Evolutionary conservation across 176 grass and related monocot species (phyloP), one percentile per base, ranked within the genome.

Genomic region (Calamus simplicifolius): DNA sequence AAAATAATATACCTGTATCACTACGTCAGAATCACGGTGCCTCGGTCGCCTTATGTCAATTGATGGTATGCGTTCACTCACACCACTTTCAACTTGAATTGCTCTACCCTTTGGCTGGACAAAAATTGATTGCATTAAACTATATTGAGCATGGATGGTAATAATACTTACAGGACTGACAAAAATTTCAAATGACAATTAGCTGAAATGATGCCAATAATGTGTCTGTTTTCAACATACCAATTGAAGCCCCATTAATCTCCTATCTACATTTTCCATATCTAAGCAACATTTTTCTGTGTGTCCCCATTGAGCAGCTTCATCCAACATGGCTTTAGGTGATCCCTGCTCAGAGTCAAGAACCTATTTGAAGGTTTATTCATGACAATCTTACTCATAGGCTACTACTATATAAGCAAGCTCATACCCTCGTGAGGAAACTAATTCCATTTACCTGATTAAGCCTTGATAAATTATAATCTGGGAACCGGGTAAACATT

Each of bases 21-120:
- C 88, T 30, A 87, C 89, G 82, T 85, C 84, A 62, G 81, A 85
- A 79, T 95, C 81, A 61, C 89, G 70, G 74, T 77, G 57, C 48
- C 79, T 77, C 50, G 72, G 79, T 80, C 69, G 78, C 75, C 80
- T 81, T 63, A 82, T 72, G 51, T 85, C 85, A 61, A 57, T 50
- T 59, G 89, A 85, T 2, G 89, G 81, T 70, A 89, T 5, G 58
- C 89, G 85, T 66, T 85, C 89, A 18, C 73, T 56, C 27, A 38
- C 29, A 64, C 74, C 73, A 67, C 72, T 77, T 85, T 77, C 79
- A 68, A 89, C 89, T 57, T 69, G 72, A 61, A 95, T 95, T 65
- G 85, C 75, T 80, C 81, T 80, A 80, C 85, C 85, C 66, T 82
- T 95, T 66, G 59, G 81, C 78, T 85, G 71, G 31, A 77, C 68